Evolutionary conservation across 352 stramenopile species (phyloP).

Genomic region (Phytophthora pistaciae): DNA sequence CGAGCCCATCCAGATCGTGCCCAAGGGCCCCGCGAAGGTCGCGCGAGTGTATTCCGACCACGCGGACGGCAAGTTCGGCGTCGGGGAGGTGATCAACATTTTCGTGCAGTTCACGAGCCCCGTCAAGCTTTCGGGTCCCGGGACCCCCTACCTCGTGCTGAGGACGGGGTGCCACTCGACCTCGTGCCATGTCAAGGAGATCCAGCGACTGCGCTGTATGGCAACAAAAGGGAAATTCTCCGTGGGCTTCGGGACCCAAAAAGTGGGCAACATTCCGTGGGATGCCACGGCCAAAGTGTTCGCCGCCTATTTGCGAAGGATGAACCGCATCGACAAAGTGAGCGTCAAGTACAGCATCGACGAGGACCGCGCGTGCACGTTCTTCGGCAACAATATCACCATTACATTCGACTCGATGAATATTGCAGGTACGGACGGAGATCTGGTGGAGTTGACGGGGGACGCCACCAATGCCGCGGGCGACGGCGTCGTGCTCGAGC

Average conservation of each 20-base stretch:
- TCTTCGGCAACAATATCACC: conserved; percentile 84
- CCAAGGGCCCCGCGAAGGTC: conserved; percentile 67
- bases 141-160: conserved; percentile 55
- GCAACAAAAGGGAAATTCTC: conserved; percentile 75
- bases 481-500: conserved; percentile 44
- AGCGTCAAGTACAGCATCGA: conserved; percentile 68
- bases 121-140: conserved; percentile 58
- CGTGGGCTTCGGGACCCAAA: conserved; percentile 60
- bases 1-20: conserved; percentile 60
- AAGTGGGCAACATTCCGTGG: conserved; percentile 75
- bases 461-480: conserved; percentile 58
- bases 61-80: conserved; percentile 52
- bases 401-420: conserved; percentile 85
- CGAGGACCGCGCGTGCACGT: conserved; percentile 71
- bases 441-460: conserved; percentile 69
- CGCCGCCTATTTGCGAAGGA: conserved; percentile 56
- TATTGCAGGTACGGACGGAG: conserved; percentile 63
- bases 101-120: conserved; percentile 79
- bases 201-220: conserved; percentile 70
- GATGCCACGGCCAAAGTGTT: conserved; percentile 59
- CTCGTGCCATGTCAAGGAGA: conserved; percentile 60
- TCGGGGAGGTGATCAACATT: conserved; percentile 68
- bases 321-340: conserved; percentile 73
- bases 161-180: conserved; percentile 64
- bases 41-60: conserved; percentile 68